Evolutionary conservation across 139 green algal genomes (phyloP), one percentile per base, ranked within the genome.

Genomic region (Penium margaritaceum): DNA sequence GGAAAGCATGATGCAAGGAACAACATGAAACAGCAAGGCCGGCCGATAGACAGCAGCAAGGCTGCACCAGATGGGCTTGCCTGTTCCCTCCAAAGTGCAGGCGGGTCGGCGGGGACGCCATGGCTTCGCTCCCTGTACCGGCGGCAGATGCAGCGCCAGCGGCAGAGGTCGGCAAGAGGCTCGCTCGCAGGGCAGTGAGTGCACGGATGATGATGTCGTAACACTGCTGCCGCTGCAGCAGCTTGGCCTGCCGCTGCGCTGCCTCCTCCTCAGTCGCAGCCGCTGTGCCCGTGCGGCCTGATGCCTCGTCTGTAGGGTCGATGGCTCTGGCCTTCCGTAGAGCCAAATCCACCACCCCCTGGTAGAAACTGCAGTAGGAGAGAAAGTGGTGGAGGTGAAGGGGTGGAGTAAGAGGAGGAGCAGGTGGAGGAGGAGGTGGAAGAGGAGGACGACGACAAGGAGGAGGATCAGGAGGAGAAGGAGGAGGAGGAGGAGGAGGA

Each of bases 301-400:
- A 34, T 2, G 21, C 73, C 12, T 72, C 39, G 66, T 77, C 36
- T 7, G 17, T 24, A 38, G 73, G 73, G 65, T 80, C 73, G 6
- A 80, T 1, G 15, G 51, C 51, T 3, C 55, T 30, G 14, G 73
- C 73, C 43, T 74, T 80, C 29, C 53, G 41, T 17, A 80, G 65
- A 24, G 73, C 66, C 38, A 80, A 47, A 43, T 76, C 63, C 39
- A 80, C 62, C 21, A 80, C 64, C 19, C 27, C 73, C 34, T 78
- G 19, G 63, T 80, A 80, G 47, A 51, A 75, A n/a, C 73, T 80
- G 65, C 21, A 38, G 55, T 35, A 17, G 29, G n/a, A 27, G 21
- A 63, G 30, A 14, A 36, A 38, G 29, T 21, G 27, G 29, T 24
- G 21, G 47, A 24, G 30, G 44, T 30, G 47, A 51, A 12, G 41